Base-by-base conservation (phyloP, 2,329 filamentous ascomycete genomes). In the Aspergillus sp. region DNA sequence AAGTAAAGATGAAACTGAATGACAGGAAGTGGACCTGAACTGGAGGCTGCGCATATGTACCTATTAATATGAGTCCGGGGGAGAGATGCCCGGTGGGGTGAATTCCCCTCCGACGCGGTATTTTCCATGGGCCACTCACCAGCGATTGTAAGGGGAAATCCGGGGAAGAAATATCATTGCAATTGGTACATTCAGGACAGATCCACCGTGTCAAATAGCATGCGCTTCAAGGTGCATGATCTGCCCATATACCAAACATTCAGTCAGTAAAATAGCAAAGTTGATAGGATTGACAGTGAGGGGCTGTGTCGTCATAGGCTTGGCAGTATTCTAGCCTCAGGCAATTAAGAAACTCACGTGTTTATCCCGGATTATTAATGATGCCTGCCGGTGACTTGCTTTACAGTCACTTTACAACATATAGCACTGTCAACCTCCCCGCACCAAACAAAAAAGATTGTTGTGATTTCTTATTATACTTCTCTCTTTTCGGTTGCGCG, bases 61-160 rank as follows among this genome's bases (percentile, higher is more conserved):
- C 37, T 56, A 56, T 61, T 55, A 64, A 55, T 59, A 60, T 43
- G 35, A 58, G 55, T 45, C 63, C 57, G 64, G 61, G 59, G 62
- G 60, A 58, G 55, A 55, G 55, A 55, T 54, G 37, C 6, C 56
- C 50, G 56, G 61, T 60, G 59, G 53, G 54, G 52, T 53, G 45
- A 35, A 53, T 19, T 48, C 46, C 46, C 53, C 51, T 46, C 44
- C 56, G 44, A 54, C 43, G 48, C 52, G 51, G 51, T 41, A 41
- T 31, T 55, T 58, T 49, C 47, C 31, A 19, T 50, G 39, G 46
- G 51, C 40, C 50, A 58, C 56, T 58, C 46, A 58, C 56, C 4
- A 55, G 46, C 39, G 43, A 49, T 37, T 39, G 43, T 37, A 35
- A 40, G 51, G 51, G 23, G 17, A 19, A 37, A 41, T 48, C 40